Evolutionary conservation across 495 filamentous ascomycete genomes (phyloP).

Genomic region (Schizothecium vesticola): DNA sequence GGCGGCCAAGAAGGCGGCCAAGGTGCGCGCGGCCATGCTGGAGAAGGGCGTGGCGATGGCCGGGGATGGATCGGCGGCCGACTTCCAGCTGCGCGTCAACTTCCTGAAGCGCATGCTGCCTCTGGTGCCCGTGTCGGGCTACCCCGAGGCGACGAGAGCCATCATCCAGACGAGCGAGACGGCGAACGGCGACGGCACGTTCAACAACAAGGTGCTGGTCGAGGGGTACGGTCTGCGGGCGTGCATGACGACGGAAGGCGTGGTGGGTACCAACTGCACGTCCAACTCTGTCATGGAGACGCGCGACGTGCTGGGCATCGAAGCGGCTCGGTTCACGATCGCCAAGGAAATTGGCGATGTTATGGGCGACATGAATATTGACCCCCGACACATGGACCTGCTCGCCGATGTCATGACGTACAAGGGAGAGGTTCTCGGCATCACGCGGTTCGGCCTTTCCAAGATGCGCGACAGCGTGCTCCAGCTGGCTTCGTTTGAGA

Average conservation of each 20-base stretch:
- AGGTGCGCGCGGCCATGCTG: conserved; percentile 43
- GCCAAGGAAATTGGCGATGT: conserved; percentile 72
- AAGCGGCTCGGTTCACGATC: conserved; percentile 84
- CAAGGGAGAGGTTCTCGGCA: conserved; percentile 95
- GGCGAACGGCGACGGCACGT: conserved; percentile 33
- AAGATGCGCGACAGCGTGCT: conserved; percentile 96
- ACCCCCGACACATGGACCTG: conserved; percentile 97
- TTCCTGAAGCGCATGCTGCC: conserved; percentile 78
- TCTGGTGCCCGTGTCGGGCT: conserved; percentile 74
- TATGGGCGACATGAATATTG: conserved; percentile 91
- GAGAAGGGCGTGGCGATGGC: conserved; percentile 25
- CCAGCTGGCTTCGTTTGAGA: conserved; percentile 95
- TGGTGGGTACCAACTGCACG: conserved; percentile 63
- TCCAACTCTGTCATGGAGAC: conserved; percentile 92
- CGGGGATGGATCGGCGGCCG: conserved; percentile 47
- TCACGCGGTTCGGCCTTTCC: conserved; percentile 90
- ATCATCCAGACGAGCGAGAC: conserved; percentile 65
- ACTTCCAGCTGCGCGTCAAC: conserved; percentile 76
- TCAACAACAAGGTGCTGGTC: conserved; percentile 69
- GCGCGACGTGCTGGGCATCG: conserved; percentile 89
- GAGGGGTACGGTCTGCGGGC: conserved; percentile 87
- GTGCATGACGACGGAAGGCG: conserved; percentile 89
- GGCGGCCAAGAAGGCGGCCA: conserved; percentile 42
- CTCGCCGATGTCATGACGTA: conserved; percentile 99
- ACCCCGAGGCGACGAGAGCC: conserved; percentile 76